phyloP scores from a whole-genome alignment of 495 filamentous ascomycete species.

The Evernia prunastri region DNA sequence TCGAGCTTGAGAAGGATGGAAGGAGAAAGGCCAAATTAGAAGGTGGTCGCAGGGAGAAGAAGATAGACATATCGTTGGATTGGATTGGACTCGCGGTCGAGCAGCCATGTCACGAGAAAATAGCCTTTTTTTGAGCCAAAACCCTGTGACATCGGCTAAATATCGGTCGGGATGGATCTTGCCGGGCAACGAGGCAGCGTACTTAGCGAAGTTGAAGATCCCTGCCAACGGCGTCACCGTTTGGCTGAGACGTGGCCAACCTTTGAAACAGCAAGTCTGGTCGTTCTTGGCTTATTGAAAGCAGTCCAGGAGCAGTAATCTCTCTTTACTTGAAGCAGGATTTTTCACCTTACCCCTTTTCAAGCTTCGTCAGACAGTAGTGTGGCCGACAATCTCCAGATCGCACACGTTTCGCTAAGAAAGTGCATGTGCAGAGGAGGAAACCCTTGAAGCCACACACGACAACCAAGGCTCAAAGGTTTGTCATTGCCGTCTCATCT shows the following conservation, averaged over 20 bases:
- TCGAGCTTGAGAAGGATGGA: slow-evolving; percentile 38
- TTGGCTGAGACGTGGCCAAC: slow-evolving; percentile 15
- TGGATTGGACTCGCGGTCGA: slow-evolving; percentile 4
- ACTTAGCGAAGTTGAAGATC: neutral
- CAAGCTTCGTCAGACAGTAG: neutral
- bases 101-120: slow-evolving; percentile 1
- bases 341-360: neutral
- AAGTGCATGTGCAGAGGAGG: neutral
- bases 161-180: slow-evolving; percentile 7
- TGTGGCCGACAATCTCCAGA: neutral
- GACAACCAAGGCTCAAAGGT: neutral
- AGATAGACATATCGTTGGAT: slow-evolving; percentile 16
- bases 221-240: slow-evolving; percentile 16
- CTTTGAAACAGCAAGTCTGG: neutral
- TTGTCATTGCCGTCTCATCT: neutral
- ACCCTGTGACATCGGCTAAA: neutral
- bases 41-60: slow-evolving; percentile 9
- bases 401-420: neutral
- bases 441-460: neutral
- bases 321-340: neutral
- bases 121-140: slow-evolving; percentile 8
- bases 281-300: neutral
- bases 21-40: slow-evolving; percentile 38
- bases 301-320: neutral
- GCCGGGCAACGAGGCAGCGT: too few relatives aligned